phyloP scores from a whole-genome alignment of 805 yeast genomes.

The Wickerhamiella occidentalis region DNA sequence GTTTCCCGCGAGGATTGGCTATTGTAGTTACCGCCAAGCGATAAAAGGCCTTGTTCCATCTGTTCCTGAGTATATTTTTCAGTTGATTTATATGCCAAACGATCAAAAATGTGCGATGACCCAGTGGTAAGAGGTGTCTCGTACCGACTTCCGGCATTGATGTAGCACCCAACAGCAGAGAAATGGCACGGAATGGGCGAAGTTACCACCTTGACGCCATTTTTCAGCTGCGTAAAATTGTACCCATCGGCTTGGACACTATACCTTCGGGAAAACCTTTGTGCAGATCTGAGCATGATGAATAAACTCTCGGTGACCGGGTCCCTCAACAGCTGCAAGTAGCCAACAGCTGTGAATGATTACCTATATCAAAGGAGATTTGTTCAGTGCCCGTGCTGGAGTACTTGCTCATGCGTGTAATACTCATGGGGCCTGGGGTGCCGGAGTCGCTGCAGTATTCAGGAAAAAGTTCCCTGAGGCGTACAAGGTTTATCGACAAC shows the following conservation, averaged over 20 bases:
- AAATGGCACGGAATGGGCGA: constrained; percentile 84
- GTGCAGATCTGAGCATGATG: neutral
- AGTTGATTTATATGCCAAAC: constrained; percentile 52
- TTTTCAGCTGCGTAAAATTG: constrained; percentile 38
- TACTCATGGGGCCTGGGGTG: constrained; percentile 72
- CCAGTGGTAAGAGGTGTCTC: constrained; percentile 57
- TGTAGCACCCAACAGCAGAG: constrained; percentile 76
- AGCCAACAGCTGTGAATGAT: constrained; percentile 12
- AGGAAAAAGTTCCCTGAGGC: constrained; percentile 44
- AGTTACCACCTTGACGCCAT: constrained; percentile 74
- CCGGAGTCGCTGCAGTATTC: constrained; percentile 61
- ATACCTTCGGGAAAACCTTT: neutral
- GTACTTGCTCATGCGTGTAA: constrained; percentile 72
- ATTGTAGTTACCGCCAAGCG: constrained; percentile 87
- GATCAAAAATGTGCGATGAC: constrained; percentile 68
- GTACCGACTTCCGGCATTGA: constrained; percentile 82
- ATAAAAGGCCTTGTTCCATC: constrained; percentile 64
- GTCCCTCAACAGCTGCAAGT: too few species aligned
- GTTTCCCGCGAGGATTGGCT: constrained; percentile 87
- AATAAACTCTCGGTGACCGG: too few species aligned
- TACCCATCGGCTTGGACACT: constrained; percentile 2
- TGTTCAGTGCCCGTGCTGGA: constrained; percentile 35
- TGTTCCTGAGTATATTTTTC: constrained; percentile 37
- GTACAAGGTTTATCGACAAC: constrained; percentile 36
- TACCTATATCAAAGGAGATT: constrained; percentile 43